These are phyloP conservation scores for Russula compacta DNA, from an alignment of 768 basidiomycete genomes.

Conservation along the genomic window DNA sequence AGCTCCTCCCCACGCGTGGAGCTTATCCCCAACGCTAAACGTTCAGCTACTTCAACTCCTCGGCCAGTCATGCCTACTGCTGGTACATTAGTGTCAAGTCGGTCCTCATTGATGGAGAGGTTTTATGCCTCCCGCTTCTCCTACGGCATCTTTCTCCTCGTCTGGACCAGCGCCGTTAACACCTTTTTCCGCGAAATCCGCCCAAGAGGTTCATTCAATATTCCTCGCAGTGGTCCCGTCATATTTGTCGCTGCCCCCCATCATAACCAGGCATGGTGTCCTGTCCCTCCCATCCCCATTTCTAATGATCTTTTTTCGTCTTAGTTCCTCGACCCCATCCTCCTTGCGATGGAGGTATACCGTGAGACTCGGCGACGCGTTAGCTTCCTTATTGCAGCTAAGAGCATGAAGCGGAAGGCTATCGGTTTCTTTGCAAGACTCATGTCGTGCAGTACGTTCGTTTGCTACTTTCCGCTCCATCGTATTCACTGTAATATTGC, in stretches of 20 bases:
- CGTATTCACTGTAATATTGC: not conserved
- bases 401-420: conserved; percentile 71
- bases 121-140: conserved; percentile 21
- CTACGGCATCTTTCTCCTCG: conserved; percentile 69
- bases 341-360: conserved; percentile 74
- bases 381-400: conserved; percentile 80
- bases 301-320: not conserved
- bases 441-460: conserved; percentile 75
- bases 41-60: not conserved
- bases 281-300: conserved; percentile 1
- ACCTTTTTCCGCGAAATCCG: conserved; percentile 96
- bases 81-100: not conserved
- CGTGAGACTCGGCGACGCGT: conserved; percentile 75
- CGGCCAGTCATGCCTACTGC: not conserved
- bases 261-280: conserved; percentile 64
- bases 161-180: conserved; percentile 77
- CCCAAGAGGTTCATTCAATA: conserved; percentile 86
- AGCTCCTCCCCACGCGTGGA: no score
- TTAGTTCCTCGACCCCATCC: conserved; percentile 86
- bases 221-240: conserved; percentile 80
- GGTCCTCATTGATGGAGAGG: not conserved
- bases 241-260: conserved; percentile 94
- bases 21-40: not conserved
- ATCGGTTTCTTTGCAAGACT: conserved; percentile 69
- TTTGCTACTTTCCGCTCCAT: not conserved